Evolutionary conservation across 2,329 filamentous ascomycete genomes (phyloP), one percentile per base, ranked within the genome.

Genomic region (Clonostachys sp.): DNA sequence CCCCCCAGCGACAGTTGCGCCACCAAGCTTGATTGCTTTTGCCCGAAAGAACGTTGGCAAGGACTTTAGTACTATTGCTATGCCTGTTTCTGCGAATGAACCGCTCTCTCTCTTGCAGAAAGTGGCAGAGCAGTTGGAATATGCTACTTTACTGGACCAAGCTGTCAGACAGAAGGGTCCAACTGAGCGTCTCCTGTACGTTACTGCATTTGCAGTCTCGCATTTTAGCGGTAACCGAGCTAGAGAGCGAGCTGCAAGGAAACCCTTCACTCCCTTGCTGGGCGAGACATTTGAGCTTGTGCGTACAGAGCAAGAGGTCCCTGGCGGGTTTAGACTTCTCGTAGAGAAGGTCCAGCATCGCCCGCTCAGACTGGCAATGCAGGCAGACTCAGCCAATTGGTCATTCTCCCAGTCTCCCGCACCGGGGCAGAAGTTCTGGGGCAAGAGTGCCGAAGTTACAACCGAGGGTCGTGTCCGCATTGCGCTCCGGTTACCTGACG

Each of bases 21-120:
- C 94, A 0, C 94, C 94, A 0, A 96, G 90, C 63, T 73, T 99
- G 46, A 96, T 99, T 55, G 89, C 89, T 0, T 96, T 97, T 64
- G 77, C 97, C 34, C 84, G 94, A 55, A 99, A 97, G 67, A 99
- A 99, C 57, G 94, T 97, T 10, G 94, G 94, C 61, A 99, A 99
- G 66, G 94, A 99, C 66, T 74, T 99, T 44, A 96, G 90, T 50
- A 95, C 91, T 4, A 95, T 99, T 54, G 91, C 90, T 43, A 97
- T 97, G 92, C 94, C 94, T 0, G 94, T 96, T 1, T 95, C 92
- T 5, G 86, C 92, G 20, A 99, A 99, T 65, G 94, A 99, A 63
- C 94, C 94, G 0, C 81, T 85, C 2, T 96, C 92, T 0, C 71
- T 95, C 12, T 75, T 97, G 6, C 94, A 99, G 64, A 86, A 92